These are phyloP conservation scores for Macrophomina phaseolina DNA, from an alignment of 2,329 filamentous ascomycete genomes.

Conservation along the genomic window DNA sequence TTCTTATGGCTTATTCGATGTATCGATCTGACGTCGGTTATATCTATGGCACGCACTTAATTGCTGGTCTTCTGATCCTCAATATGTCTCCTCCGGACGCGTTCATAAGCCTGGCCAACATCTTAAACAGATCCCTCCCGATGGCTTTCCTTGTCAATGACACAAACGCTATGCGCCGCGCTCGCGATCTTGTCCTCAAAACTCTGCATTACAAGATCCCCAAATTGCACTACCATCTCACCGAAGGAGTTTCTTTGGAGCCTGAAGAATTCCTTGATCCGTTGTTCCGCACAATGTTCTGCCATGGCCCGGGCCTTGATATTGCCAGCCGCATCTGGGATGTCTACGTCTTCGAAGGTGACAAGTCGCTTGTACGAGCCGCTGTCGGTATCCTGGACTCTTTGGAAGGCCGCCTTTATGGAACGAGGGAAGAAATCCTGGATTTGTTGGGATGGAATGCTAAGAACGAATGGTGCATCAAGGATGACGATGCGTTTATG, in stretches of 20 bases:
- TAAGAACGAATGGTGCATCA: constrained; percentile 37
- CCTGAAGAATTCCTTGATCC: constrained; percentile 60
- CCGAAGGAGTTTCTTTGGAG: constrained; percentile 51
- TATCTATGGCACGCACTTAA: constrained; percentile 73
- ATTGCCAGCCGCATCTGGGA: constrained; percentile 78
- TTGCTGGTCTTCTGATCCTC: constrained; percentile 74
- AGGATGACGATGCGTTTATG: constrained; percentile 49
- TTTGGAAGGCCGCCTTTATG: constrained; percentile 59
- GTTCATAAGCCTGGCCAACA: constrained; percentile 76
- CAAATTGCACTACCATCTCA: constrained; percentile 68
- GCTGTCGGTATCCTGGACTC: constrained; percentile 68
- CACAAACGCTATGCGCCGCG: constrained; percentile 68
- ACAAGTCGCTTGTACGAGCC: constrained; percentile 72
- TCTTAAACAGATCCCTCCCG: constrained; percentile 76
- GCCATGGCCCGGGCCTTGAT: constrained; percentile 67
- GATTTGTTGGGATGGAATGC: constrained; percentile 49
- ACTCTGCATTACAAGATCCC: constrained; percentile 70
- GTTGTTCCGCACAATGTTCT: constrained; percentile 69
- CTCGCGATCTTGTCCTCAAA: constrained; percentile 72
- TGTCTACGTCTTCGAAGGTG: constrained; percentile 82
- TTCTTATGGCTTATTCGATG: constrained; percentile 79
- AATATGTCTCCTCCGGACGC: constrained; percentile 70
- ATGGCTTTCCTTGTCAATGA: constrained; percentile 78
- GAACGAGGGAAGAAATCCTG: constrained; percentile 50
- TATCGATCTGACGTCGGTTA: constrained; percentile 84